Evolutionary conservation across 164 flowering plant species (phyloP).

Genomic region (Saururus chinensis): DNA sequence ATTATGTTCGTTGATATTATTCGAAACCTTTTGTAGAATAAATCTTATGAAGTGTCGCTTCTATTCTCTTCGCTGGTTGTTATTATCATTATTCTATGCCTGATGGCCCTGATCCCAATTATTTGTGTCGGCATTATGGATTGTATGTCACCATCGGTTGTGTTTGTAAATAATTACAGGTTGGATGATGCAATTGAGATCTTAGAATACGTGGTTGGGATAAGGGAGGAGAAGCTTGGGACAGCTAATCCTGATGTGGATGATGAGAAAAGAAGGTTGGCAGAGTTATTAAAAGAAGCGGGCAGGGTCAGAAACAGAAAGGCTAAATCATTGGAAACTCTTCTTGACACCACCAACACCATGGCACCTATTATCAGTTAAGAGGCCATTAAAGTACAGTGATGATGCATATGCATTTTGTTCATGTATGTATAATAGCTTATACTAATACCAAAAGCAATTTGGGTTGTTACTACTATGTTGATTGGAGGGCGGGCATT

Average conservation of each 20-base stretch:
- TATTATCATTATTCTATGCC: background rate
- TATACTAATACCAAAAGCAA: background rate
- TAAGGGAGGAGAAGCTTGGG: slow-evolving; percentile 87
- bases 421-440: background rate
- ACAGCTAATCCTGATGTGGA: slow-evolving; percentile 84
- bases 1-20: too few species aligned
- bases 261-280: slow-evolving; percentile 73
- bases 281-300: slow-evolving; percentile 63
- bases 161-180: slow-evolving; percentile 21
- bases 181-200: slow-evolving; percentile 75
- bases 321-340: slow-evolving; percentile 57
- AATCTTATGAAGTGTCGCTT: too few species aligned
- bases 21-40: too few species aligned
- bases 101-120: too few species aligned
- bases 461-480: background rate
- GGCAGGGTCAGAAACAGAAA: slow-evolving; percentile 63
- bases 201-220: slow-evolving; percentile 58
- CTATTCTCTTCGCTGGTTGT: background rate
- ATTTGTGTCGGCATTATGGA: too few species aligned
- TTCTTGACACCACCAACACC: slow-evolving; percentile 33
- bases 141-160: background rate
- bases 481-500: background rate
- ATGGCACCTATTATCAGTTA: background rate
- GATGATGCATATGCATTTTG: background rate
- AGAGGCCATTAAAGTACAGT: background rate